phyloP scores from a whole-genome alignment of 1,284 basidiomycete species.

The Tranzscheliella williamsii region DNA sequence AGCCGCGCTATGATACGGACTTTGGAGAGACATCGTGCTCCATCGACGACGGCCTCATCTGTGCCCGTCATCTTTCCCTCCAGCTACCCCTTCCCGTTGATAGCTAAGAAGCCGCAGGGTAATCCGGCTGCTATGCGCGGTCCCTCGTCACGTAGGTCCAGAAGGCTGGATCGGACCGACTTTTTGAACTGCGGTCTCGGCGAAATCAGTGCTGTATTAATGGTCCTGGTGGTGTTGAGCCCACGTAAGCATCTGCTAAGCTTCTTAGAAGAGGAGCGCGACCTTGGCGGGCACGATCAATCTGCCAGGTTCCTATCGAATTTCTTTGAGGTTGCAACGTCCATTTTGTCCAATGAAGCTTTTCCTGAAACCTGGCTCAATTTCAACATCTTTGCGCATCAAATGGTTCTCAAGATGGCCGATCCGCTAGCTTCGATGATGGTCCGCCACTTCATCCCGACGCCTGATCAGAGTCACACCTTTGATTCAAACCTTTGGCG shows the following conservation, averaged over 20 bases:
- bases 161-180: slow-evolving; percentile 22
- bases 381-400: slow-evolving; percentile 84
- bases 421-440: slow-evolving; percentile 78
- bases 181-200: slow-evolving; percentile 78
- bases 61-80: slow-evolving; percentile 87
- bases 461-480: slow-evolving; percentile 66
- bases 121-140: slow-evolving; percentile 31
- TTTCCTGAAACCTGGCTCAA: slow-evolving; percentile 93
- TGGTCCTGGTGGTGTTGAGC: slow-evolving; percentile 78
- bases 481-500: slow-evolving; percentile 83
- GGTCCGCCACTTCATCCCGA: slow-evolving; percentile 79
- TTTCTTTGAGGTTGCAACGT: slow-evolving; percentile 79
- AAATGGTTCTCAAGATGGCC: slow-evolving; percentile 83
- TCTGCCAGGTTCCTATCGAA: slow-evolving; percentile 73
- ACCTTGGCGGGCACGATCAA: slow-evolving; percentile 45
- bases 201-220: slow-evolving; percentile 82
- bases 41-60: slow-evolving; percentile 68
- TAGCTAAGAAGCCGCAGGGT: slow-evolving; percentile 70
- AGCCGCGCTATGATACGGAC: slow-evolving; percentile 70
- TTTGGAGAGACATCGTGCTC: slow-evolving; percentile 70
- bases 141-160: slow-evolving; percentile 33
- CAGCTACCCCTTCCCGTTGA: slow-evolving; percentile 85
- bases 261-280: slow-evolving; percentile 67
- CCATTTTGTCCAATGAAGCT: slow-evolving; percentile 82
- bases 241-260: slow-evolving; percentile 76